A percentile compares a stretch with the other conserved stretches of the same genome.
Evolutionary conservation across 2,329 filamentous ascomycete genomes (phyloP).

Genomic region (Chaetomiaceae sp.): DNA sequence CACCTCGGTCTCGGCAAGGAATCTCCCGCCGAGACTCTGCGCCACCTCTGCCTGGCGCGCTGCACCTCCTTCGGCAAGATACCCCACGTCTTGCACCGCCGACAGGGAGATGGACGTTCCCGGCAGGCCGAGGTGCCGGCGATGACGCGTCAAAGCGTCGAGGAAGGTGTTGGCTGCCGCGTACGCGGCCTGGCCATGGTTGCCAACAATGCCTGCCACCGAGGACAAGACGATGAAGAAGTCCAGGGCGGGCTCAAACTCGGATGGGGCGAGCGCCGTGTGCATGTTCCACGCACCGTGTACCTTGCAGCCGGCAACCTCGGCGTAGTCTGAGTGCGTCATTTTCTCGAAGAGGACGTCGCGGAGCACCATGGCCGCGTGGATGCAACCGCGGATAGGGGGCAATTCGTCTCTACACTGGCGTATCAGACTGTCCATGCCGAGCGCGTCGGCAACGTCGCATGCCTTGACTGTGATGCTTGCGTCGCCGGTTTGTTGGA

Average conservation of each 20-base stretch:
- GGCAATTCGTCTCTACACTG: constrained; percentile 1
- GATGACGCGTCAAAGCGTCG: constrained; percentile 5
- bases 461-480: not conserved
- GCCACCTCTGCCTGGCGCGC: too few relatives aligned
- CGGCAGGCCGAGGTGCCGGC: constrained; percentile 9
- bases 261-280: not conserved
- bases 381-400: constrained; percentile 23
- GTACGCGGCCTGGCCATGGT: constrained; percentile 8
- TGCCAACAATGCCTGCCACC: constrained; percentile 4
- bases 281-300: constrained; percentile 12
- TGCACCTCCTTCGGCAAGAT: too few relatives aligned
- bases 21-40: too few relatives aligned
- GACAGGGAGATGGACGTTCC: too few relatives aligned
- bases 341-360: constrained; percentile 12
- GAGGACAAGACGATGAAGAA: constrained; percentile 13
- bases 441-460: constrained; percentile 6
- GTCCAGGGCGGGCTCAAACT: too few relatives aligned
- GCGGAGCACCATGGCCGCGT: constrained; percentile 24
- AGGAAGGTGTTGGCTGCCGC: constrained; percentile 6
- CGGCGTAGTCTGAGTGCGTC: constrained; percentile 5
- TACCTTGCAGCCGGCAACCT: constrained; percentile 8
- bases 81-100: too few relatives aligned
- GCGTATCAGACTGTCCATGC: not conserved
- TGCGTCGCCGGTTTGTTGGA: too few relatives aligned
- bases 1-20: too few relatives aligned